Conservation (phyloP, 2,329 filamentous ascomycete genomes). For the Acephala macrosclerotiorum region DNA sequence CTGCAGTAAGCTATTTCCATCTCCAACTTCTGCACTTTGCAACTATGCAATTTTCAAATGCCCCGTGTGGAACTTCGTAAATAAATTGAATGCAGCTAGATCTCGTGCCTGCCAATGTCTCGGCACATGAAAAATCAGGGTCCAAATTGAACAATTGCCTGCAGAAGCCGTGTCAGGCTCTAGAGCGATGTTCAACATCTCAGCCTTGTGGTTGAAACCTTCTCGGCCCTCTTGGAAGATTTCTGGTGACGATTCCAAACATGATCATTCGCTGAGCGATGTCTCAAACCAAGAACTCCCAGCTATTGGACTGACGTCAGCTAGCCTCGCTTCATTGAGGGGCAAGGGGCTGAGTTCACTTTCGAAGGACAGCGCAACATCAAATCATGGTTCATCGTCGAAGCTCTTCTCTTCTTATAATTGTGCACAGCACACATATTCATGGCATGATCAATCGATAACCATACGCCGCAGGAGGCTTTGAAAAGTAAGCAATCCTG, state of each 20-base stretch:
- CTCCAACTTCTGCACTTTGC: background rate
- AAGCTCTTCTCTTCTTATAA: background rate
- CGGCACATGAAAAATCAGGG: background rate
- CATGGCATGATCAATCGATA: conserved; percentile 8
- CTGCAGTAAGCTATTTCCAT: background rate
- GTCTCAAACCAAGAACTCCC: background rate
- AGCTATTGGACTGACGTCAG: conserved; percentile 12
- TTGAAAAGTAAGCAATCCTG: background rate
- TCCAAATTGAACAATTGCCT: background rate
- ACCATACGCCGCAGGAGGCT: conserved; percentile 1
- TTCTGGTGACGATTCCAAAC: background rate
- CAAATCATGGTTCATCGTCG: background rate
- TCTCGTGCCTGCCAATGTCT: background rate
- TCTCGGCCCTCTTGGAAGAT: background rate
- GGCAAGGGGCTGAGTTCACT: background rate
- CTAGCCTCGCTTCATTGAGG: conserved; percentile 6
- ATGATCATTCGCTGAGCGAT: background rate
- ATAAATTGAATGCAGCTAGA: background rate
- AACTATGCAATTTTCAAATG: background rate
- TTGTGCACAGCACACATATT: background rate
- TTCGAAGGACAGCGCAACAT: background rate
- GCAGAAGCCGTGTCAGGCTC: background rate
- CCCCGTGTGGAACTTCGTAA: background rate
- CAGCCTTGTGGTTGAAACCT: conserved; percentile 3
- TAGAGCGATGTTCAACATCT: background rate